Percentiles rank a stretch among this genome's conserved stretches.
Conservation (phyloP, 345 rosid species). For the Brassica napus region Da-Ae NC_063440.1:1048001-1048500, state of each 20-base stretch:
- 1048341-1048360: too few relatives aligned
- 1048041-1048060: too few relatives aligned
- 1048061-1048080: too few relatives aligned
- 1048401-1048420: conserved; percentile 2
- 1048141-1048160: too few relatives aligned
- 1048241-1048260: not conserved
- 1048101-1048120: too few relatives aligned
- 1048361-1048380: not conserved
- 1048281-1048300: not conserved
- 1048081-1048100: too few relatives aligned
- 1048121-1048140: not conserved
- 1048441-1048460: not conserved
- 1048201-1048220: too few relatives aligned
- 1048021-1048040: too few relatives aligned
- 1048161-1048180: not conserved
- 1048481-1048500: conserved; percentile 29
- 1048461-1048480: not conserved
- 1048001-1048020: too few relatives aligned
- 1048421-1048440: not conserved
- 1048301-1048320: not conserved
- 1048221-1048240: not conserved
- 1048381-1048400: not conserved
- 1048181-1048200: not conserved
- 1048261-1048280: too few relatives aligned
- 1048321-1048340: not conserved